Base-by-base conservation (phyloP, 352 stramenopile species). In the Thalassiosira ordinaria region DNA sequence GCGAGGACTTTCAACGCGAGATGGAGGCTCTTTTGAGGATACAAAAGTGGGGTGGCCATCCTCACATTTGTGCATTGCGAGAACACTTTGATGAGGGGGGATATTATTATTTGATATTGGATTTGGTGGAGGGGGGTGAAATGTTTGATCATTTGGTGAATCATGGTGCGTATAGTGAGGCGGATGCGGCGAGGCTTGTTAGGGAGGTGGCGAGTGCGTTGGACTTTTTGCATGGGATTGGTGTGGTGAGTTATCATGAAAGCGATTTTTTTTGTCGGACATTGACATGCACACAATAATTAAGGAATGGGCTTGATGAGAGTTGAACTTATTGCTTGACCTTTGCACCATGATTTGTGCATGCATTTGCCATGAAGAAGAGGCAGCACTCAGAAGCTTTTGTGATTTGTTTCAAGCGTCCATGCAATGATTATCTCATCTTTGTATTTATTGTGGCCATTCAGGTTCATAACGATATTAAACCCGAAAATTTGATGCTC, bases 171-270 rank as follows among this genome's bases (percentile, higher is more conserved):
- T 91, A 89, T 76, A 77, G 47, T 18, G 82, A 89, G 62, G 78
- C 74, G 16, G 82, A 87, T 80, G 74, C 78, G n/a, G 71, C 56
- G 13, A 69, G 77, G 33, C 64, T 89, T 11, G 53, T 89, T 39
- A 78, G 69, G 16, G 60, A 88, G 61, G 73, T 87, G 52, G 84
- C 81, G n/a, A 73, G 39, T 7, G 81, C 81, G 3, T 73, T 91
- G 24, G 79, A 87, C 47, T 94, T 92, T 78, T 62, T 92, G 1
- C 89, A 94, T 80, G 89, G 89, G 5, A 89, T 91, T 56, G 84
- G 84, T 20, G 60, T 92, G 14, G 80, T 93, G 0, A n/a, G n/a
- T n/a, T n/a, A n/a, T n/a, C n/a, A n/a, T n/a, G n/a, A n/a, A 57
- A 16, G 37, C 37, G 37, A 16, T 16, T 47, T 47, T 47, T 9